Base-by-base conservation (phyloP, 257 asterid species). In the Verbascum thapsus region DNA sequence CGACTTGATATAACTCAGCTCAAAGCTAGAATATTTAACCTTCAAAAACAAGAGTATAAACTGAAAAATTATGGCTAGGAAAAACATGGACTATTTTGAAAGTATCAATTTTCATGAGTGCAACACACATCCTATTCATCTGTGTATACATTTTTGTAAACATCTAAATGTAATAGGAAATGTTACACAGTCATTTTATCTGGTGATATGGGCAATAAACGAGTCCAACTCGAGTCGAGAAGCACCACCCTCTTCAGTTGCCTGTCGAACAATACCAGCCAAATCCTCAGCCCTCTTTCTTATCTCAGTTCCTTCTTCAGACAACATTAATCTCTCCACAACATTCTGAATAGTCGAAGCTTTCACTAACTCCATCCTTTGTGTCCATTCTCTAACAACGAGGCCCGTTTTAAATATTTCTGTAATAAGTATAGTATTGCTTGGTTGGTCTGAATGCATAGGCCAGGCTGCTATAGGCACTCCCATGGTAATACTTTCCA, bases 401-500 rank as follows among this genome's bases (percentile, higher is more conserved):
- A 81, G 7, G 7, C 85, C 85, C 22, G 64, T 47, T 22, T 15
- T 53, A 72, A 73, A 13, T 20, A 73, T 23, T 3, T 73, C 61
- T 1, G 70, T 59, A 1, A 73, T 50, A 26, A 76, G 75, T 44
- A 12, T 16, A 1, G 67, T 8, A 56, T 80, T 80, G 5, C 53
- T 60, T 0, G 85, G 85, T 23, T 80, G 85, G 26, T 80, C 85
- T 3, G 82, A 76, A 26, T 76, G 82, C 82, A 80, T 76, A 0
- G 82, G 82, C 85, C 85, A 80, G 6, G 85, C 74, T 11, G 80
- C 82, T 2, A 76, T 55, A 5, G 85, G 71, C 66, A 76, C 82
- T 6, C 85, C 85, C 69, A 38, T 55, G 2, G 73, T 45, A 13
- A 80, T 56, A 30, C 85, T 76, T 52, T 73, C 84, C 1, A 71